phyloP scores from a whole-genome alignment of 768 basidiomycete species.

The Leccinum arenicola region DNA sequence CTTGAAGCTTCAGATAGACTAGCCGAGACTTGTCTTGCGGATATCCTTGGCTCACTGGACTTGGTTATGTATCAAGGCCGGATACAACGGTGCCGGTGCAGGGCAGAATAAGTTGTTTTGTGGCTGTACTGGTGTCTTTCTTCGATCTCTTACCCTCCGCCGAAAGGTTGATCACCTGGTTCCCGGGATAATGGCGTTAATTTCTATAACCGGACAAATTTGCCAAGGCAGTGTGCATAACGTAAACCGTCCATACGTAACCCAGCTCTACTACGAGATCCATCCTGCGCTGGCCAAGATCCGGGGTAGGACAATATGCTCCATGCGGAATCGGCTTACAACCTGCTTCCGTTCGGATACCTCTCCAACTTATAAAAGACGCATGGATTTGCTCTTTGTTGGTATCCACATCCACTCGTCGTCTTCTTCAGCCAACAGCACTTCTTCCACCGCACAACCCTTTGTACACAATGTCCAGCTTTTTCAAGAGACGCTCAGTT shows the following conservation, averaged over 20 bases:
- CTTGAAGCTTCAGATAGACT: background rate
- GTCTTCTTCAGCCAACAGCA: background rate
- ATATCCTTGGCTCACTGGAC: background rate
- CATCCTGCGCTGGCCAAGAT: slow-evolving; percentile 9
- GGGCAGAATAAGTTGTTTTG: background rate
- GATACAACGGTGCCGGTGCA: background rate
- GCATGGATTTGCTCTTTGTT: background rate
- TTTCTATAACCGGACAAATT: background rate
- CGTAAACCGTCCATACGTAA: background rate
- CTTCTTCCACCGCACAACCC: background rate
- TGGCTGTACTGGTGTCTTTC: background rate
- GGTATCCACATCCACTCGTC: slow-evolving; percentile 1
- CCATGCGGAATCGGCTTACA: background rate
- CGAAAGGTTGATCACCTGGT: background rate
- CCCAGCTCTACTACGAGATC: slow-evolving; percentile 9
- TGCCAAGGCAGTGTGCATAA: no score
- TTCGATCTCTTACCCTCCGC: background rate
- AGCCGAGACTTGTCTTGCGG: background rate
- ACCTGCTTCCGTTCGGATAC: background rate
- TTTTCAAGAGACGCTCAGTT: slow-evolving; percentile 25
- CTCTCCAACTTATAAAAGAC: slow-evolving; percentile 20
- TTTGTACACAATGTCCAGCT: slow-evolving; percentile 14
- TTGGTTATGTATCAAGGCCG: background rate
- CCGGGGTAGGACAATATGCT: slow-evolving; percentile 7
- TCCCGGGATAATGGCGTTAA: background rate